A percentile compares a stretch with the other conserved stretches of the same genome.
These are phyloP conservation scores for Globisporangium cystogenes DNA, from an alignment of 352 stramenopile species.

Conservation along the genomic window DNA sequence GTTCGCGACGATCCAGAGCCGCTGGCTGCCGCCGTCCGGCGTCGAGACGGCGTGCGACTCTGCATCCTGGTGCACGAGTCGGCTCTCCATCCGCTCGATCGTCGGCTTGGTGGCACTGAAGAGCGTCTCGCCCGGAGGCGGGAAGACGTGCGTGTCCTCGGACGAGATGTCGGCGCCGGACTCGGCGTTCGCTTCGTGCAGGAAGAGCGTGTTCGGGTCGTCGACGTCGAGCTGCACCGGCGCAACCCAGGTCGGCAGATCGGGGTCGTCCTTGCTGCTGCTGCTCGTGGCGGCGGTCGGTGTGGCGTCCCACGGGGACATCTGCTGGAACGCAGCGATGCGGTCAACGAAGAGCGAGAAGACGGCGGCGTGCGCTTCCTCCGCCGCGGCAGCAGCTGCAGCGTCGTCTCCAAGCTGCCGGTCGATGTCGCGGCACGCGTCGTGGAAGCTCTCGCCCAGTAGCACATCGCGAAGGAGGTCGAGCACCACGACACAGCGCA, in stretches of 20 bases:
- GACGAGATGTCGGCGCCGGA: constrained; percentile 34
- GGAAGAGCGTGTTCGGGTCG: constrained; percentile 30
- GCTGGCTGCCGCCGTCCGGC: constrained; percentile 4
- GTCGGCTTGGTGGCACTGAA: neutral
- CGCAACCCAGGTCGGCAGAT: constrained; percentile 30
- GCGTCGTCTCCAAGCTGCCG: too few relatives aligned
- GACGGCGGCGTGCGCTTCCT: constrained; percentile 7
- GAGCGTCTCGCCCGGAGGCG: constrained; percentile 8
- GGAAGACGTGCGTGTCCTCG: constrained; percentile 42
- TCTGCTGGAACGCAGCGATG: constrained; percentile 22
- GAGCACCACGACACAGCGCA: constrained; percentile 29
- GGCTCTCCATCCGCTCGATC: neutral
- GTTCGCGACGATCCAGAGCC: constrained; percentile 37
- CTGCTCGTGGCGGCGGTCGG: neutral
- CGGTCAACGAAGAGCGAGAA: constrained; percentile 25
- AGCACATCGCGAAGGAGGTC: constrained; percentile 37
- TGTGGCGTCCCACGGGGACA: neutral
- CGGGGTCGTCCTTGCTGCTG: constrained; percentile 1
- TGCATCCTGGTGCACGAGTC: constrained; percentile 30
- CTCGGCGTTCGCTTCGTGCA: constrained; percentile 20
- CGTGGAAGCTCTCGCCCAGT: constrained; percentile 16
- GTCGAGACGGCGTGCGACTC: constrained; percentile 17
- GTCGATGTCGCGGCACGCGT: neutral
- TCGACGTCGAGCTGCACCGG: constrained; percentile 32
- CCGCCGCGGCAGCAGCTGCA: neutral